Base-by-base conservation (phyloP, 1,284 basidiomycete genomes). In the Phylloboletellus chloephorus region DNA sequence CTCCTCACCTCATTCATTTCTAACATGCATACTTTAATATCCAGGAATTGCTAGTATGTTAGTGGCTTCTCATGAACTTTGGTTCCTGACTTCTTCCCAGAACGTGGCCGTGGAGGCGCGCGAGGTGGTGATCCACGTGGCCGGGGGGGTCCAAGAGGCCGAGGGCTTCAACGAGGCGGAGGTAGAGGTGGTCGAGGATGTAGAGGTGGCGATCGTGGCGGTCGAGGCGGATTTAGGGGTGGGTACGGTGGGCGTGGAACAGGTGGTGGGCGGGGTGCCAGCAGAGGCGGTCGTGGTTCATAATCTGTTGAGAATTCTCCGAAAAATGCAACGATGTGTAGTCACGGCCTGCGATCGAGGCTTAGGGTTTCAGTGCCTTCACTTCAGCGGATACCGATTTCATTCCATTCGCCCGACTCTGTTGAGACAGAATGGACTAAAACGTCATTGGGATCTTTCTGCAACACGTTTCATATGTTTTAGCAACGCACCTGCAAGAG, bases 21-120 rank as follows among this genome's bases (percentile, higher is more conserved):
- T 52, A 22, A 49, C 20, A 5, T 6, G 9, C 4, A 3, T 29
- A 9, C 21, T 26, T 30, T 1, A 3, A 44, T 28, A 4, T 43
- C 37, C 50, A 78, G 75, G 69, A 58, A 63, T 76, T 51, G 66
- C 71, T 56, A 78, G 77, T 76, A 65, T 52, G 68, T 50, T 15
- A 44, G 23, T 42, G 23, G 24, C 36, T 46, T 42, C 6, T 29
- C 9, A 2, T 35, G 11, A 20, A 10, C 3, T 37, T 20, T 4
- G 3, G 20, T 35, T 29, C 38, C 33, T 52, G 21, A 52, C 20
- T 20, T 32, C 21, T 47, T 51, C 31, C 19, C 57, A 84, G 80
- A 85, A 71, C 73, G 76, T 44, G 73, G 74, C n/a, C 67, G 72
- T 37, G 70, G 70, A 32, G 54, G 57, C 22, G 56, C 65, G 5